Base-by-base conservation (phyloP, 2,329 filamentous ascomycete genomes). In the Neonectria coccinea region DNA sequence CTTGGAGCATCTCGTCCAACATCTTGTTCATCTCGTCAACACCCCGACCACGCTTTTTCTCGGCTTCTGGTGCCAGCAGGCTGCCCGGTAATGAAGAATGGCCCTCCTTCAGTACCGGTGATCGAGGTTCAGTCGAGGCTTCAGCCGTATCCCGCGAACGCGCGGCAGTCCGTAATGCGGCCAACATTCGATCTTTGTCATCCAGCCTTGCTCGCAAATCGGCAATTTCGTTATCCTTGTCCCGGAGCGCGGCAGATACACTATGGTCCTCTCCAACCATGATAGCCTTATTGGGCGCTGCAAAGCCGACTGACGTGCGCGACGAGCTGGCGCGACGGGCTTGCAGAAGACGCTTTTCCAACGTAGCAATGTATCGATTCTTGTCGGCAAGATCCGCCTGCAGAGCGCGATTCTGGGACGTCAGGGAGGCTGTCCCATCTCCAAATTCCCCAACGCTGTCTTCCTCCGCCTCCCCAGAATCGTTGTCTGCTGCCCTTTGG, bases 311-410 rank as follows among this genome's bases (percentile, higher is more conserved):
- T 6, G 94, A 97, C 11, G 95, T 89, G 18, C 95, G 89, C 8
- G 93, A 95, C 59, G 97, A 94, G 79, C 94, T 97, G 1, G 94
- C 93, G 52, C 95, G 87, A 44, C 96, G 87, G 41, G 96, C 96
- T 75, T 99, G 96, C 36, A 98, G 84, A 1, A 99, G 83, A 27
- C 96, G 89, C 79, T 97, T 97, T 81, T 99, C 96, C 12, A 99
- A 81, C 0, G 96, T 98, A 29, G 92, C 87, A 71, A 98, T 98
- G 78, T 99, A 99, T 33, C 96, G 91, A 73, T 96, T 98, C 82
- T 97, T 97, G 80, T 99, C 96, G n/a, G 88, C 88, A 51, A 99
- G 86, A 77, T 99, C 96, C n/a, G 94, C 89, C 78, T 97, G 96
- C 52, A 99, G 82, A n/a, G 97, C 92, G 54, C 90, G 89, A 71